A percentile compares a stretch with the other conserved stretches of the same genome.
Evolutionary conservation across 257 asterid species (phyloP).

Genomic region (Nicotiana tabacum): DNA sequence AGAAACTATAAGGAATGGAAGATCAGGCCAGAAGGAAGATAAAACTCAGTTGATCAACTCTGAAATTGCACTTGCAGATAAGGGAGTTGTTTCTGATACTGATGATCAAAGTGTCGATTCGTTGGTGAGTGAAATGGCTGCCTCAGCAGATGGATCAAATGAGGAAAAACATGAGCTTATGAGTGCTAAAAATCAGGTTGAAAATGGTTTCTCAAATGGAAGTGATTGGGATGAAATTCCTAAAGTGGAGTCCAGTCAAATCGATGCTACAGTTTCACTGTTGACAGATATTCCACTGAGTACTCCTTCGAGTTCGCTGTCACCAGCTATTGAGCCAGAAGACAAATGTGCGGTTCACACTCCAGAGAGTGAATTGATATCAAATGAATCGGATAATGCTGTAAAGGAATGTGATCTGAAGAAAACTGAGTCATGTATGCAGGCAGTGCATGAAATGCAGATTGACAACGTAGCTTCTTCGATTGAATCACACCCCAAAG

Average conservation of each 20-base stretch:
- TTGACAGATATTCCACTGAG: constrained; percentile 13
- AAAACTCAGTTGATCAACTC: background rate
- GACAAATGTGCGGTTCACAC: constrained; percentile 13
- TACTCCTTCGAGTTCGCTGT: constrained; percentile 6
- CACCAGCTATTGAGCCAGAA: constrained; percentile 9
- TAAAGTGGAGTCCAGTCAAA: constrained; percentile 1
- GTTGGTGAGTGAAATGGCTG: background rate
- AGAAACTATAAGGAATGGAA: constrained; percentile 8
- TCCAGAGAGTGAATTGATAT: constrained; percentile 13
- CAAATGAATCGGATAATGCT: constrained; percentile 10
- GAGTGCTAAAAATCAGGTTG: background rate
- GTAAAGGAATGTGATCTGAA: constrained; percentile 8
- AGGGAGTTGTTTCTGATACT: background rate
- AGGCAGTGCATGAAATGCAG: constrained; percentile 7
- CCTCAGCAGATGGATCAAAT: constrained; percentile 1
- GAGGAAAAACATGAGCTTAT: constrained; percentile 13
- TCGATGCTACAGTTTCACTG: background rate
- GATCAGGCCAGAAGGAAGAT: constrained; percentile 7
- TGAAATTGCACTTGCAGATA: background rate
- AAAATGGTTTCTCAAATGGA: background rate
- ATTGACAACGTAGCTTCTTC: constrained; percentile 5
- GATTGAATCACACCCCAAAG: background rate
- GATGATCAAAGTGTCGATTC: constrained; percentile 8
- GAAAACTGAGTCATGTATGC: constrained; percentile 9
- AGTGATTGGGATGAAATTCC: constrained; percentile 12